Evolutionary conservation across 2,329 filamentous ascomycete genomes (phyloP).

Genomic region (Pseudocercospora crystallina): DNA sequence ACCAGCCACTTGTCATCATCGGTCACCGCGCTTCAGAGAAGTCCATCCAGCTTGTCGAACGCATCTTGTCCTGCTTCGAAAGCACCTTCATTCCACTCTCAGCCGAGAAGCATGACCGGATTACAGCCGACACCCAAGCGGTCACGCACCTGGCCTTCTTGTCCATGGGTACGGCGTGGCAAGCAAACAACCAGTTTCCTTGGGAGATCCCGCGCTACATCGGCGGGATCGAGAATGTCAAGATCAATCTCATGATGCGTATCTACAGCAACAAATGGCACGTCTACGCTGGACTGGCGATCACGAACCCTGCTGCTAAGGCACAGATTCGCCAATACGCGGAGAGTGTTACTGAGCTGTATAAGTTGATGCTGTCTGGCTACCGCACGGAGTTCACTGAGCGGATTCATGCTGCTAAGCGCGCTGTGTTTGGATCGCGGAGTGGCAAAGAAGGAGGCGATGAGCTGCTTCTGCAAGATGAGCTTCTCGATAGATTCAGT

Average conservation of each 20-base stretch:
- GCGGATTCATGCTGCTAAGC: conserved; percentile 77
- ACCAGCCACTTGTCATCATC: conserved; percentile 91
- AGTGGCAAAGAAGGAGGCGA: conserved; percentile 58
- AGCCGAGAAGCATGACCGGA: conserved; percentile 86
- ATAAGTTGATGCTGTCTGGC: conserved; percentile 93
- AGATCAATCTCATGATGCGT: conserved; percentile 95
- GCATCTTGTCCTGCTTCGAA: conserved; percentile 76
- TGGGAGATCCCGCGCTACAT: conserved; percentile 97
- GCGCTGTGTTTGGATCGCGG: conserved; percentile 60
- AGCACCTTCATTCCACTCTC: conserved; percentile 87
- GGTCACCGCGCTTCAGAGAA: conserved; percentile 81
- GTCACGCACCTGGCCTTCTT: conserved; percentile 97
- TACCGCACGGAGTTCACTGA: conserved; percentile 70
- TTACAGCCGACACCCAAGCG: conserved; percentile 96
- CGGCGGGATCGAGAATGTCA: conserved; percentile 97
- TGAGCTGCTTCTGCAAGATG: conserved; percentile 72
- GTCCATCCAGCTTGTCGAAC: conserved; percentile 75
- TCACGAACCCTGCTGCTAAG: conserved; percentile 89
- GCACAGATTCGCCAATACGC: conserved; percentile 95
- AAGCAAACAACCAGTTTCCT: conserved; percentile 89
- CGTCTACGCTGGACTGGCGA: conserved; percentile 95
- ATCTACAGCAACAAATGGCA: conserved; percentile 99
- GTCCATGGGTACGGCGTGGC: conserved; percentile 96
- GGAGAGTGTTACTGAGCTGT: conserved; percentile 85
- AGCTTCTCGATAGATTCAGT: conserved; percentile 84